Conservation (phyloP, 768 basidiomycete genomes). For the Trametes coccinea region DNA sequence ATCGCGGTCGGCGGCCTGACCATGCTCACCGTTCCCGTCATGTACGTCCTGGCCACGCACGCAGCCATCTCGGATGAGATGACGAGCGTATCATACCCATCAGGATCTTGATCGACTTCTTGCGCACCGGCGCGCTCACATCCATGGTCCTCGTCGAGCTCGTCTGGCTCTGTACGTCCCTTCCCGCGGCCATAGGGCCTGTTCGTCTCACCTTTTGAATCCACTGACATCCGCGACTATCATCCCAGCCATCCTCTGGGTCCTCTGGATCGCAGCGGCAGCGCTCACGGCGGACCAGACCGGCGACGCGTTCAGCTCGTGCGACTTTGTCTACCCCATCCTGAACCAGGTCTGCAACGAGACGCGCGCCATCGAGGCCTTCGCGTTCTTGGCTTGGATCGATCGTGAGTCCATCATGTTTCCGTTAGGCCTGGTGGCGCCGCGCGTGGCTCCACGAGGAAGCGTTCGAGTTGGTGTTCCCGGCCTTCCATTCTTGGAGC, state of each 20-base stretch:
- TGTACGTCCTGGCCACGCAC: constrained; percentile 21
- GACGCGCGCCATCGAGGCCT: constrained; percentile 31
- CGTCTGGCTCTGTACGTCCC: constrained; percentile 25
- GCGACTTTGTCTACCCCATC: constrained; percentile 18
- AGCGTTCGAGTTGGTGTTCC: too few species aligned
- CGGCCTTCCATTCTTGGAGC: too few species aligned
- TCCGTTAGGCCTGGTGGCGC: too few species aligned
- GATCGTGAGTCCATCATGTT: constrained; percentile 15
- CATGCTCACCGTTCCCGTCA: constrained; percentile 19
- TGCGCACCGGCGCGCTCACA: constrained; percentile 32
- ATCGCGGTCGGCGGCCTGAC: constrained; percentile 27
- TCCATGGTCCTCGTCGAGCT: constrained; percentile 35
- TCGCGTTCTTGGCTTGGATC: constrained; percentile 31
- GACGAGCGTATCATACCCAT: not conserved
- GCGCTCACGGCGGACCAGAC: constrained; percentile 22
- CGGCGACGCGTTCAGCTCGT: constrained; percentile 13
- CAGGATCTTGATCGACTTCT: constrained; percentile 31
- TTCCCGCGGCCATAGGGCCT: not conserved
- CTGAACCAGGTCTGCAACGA: constrained; percentile 28
- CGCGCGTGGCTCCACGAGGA: too few species aligned
- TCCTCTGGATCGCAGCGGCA: constrained; percentile 34
- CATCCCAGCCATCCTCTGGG: constrained; percentile 27
- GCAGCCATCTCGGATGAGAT: not conserved
- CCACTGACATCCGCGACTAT: not conserved
- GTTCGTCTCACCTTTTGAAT: too few species aligned